phyloP scores from a whole-genome alignment of 2,329 filamentous ascomycete genomes.

The Lizonia empirigonia region DNA sequence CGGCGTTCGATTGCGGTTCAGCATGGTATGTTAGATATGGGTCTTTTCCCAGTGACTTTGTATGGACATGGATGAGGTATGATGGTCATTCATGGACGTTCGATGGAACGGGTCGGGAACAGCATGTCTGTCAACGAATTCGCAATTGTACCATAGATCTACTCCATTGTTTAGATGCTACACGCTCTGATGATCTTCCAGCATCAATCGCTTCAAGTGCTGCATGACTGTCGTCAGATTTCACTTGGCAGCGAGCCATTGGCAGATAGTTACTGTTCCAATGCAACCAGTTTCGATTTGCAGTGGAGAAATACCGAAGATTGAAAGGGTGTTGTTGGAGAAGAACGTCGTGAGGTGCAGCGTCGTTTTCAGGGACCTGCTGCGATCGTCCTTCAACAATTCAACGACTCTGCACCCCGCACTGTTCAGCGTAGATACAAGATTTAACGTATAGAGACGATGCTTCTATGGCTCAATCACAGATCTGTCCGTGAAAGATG shows the following conservation, averaged over 20 bases:
- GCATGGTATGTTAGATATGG: conserved; percentile 8
- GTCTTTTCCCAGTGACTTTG: not conserved
- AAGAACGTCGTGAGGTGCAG: too few relatives aligned
- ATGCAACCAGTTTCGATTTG: too few relatives aligned
- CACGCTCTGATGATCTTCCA: not conserved
- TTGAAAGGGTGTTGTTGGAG: too few relatives aligned
- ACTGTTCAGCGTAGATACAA: conserved; percentile 2
- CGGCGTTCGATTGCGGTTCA: conserved; percentile 13
- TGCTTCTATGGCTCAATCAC: not conserved
- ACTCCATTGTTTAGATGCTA: conserved; percentile 4
- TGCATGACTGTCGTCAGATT: not conserved
- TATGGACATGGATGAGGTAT: conserved; percentile 2
- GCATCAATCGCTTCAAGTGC: not conserved
- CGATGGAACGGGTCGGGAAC: not conserved
- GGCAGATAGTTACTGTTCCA: not conserved
- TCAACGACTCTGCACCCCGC: too few relatives aligned
- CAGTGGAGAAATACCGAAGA: not conserved
- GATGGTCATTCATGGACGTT: not conserved
- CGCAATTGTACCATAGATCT: conserved; percentile 18
- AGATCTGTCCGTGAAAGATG: not conserved
- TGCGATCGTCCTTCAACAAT: too few relatives aligned
- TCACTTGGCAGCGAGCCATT: not conserved
- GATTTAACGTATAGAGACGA: not conserved
- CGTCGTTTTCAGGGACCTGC: not conserved
- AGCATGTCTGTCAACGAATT: not conserved